phyloP scores from a whole-genome alignment of 192 early-diverging fungal genomes.

The Dimargaris xerosporica region DNA sequence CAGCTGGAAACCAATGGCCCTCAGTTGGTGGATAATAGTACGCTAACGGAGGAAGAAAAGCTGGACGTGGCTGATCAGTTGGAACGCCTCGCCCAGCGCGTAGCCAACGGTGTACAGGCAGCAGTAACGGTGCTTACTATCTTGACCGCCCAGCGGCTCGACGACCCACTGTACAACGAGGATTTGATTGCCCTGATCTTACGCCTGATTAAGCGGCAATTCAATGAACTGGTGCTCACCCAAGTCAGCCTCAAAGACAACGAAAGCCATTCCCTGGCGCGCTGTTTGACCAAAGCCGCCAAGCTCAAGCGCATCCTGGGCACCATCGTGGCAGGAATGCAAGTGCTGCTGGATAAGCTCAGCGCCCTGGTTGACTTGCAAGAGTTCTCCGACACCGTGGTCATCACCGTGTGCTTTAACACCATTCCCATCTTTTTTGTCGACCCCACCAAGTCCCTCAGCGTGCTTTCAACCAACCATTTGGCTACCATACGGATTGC shows the following conservation, averaged over 20 bases:
- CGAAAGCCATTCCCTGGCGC: neutral
- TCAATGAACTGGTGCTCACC: neutral
- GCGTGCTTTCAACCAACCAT: neutral
- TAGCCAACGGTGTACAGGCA: constrained; percentile 5
- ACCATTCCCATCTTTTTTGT: neutral
- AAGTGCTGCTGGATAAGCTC: neutral
- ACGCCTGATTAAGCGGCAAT: neutral
- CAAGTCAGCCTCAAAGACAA: neutral
- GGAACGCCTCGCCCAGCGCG: neutral
- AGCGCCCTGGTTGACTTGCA: neutral
- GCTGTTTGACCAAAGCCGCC: neutral
- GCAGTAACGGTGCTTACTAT: neutral
- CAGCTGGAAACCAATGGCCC: neutral
- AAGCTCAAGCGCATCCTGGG: neutral
- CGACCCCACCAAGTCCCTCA: neutral
- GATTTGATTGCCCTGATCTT: neutral
- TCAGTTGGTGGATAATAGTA: neutral
- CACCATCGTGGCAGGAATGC: neutral
- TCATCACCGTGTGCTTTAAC: neutral
- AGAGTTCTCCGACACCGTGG: neutral
- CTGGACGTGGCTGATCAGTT: neutral
- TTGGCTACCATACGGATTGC: neutral
- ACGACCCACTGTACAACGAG: constrained; percentile 4
- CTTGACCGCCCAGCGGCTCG: neutral
- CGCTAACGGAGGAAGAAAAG: neutral